These are phyloP conservation scores for Meripilus lineatus DNA, from an alignment of 1,284 basidiomycete genomes.

Conservation along the genomic window DNA sequence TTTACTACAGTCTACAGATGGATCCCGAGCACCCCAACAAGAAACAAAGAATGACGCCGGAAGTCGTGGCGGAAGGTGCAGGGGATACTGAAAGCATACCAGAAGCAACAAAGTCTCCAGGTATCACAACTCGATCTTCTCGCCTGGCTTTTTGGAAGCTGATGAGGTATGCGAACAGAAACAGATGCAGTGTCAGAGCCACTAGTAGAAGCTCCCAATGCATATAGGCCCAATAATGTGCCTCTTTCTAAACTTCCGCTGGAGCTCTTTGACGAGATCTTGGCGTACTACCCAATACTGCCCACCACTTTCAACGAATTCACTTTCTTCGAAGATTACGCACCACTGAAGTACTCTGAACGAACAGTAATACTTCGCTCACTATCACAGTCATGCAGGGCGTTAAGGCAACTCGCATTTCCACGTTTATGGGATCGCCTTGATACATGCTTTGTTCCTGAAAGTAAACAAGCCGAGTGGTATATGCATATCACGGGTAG, in stretches of 20 bases:
- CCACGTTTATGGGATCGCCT: conserved; percentile 8
- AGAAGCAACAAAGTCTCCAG: no score
- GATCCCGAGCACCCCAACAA: no score
- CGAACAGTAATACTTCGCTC: conserved; percentile 4
- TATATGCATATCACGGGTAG: conserved; percentile 6
- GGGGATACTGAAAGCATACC: no score
- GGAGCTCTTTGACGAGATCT: conserved; percentile 9
- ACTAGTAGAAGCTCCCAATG: no score
- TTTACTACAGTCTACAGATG: no score
- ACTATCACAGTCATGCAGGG: conserved; percentile 5
- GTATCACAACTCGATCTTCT: no score
- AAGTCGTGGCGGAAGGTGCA: no score
- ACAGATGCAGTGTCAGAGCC: no score
- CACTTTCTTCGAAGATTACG: not conserved
- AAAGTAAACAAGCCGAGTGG: not conserved
- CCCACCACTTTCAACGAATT: conserved; percentile 1
- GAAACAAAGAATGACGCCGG: no score
- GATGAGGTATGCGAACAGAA: no score
- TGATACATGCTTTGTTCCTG: conserved; percentile 3
- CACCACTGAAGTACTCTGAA: not conserved
- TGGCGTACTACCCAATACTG: conserved; percentile 1
- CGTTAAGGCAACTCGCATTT: conserved; percentile 1
- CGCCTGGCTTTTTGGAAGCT: no score
- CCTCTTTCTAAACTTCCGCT: conserved; percentile 1
- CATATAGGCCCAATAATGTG: no score